These are phyloP conservation scores for Taphrina confusa DNA, from an alignment of 1,139 yeast genomes.

Conservation along the genomic window DNA sequence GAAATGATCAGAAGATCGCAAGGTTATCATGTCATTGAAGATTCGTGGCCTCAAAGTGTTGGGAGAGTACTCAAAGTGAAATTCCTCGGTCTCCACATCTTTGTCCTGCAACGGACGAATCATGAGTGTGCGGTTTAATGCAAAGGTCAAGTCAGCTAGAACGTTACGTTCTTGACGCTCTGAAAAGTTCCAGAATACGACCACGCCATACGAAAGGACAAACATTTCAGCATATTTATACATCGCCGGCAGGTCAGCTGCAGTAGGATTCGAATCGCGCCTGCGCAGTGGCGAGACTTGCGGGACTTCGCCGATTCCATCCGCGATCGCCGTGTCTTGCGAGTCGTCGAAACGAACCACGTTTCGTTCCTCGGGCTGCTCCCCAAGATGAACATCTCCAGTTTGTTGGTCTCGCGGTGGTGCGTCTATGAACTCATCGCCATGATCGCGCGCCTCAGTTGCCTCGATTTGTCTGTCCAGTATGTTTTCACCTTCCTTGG, in stretches of 20 bases:
- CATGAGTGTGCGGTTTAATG: slow-evolving; percentile 55
- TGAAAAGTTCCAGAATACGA: slow-evolving; percentile 95
- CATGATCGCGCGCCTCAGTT: slow-evolving; percentile 33
- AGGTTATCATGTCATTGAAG: slow-evolving; percentile 89
- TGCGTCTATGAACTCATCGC: slow-evolving; percentile 32
- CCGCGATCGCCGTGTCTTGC: slow-evolving; percentile 19
- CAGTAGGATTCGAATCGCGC: slow-evolving; percentile 25
- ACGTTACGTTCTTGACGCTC: slow-evolving; percentile 91
- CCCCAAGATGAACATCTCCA: slow-evolving; percentile 21
- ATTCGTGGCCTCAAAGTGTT: slow-evolving; percentile 83
- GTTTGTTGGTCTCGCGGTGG: slow-evolving; percentile 18
- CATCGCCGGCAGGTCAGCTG: slow-evolving; percentile 35
- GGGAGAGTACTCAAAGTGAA: slow-evolving; percentile 85
- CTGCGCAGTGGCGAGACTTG: not conserved
- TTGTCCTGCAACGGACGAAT: slow-evolving; percentile 80
- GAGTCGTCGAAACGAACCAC: slow-evolving; percentile 1
- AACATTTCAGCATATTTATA: slow-evolving; percentile 52
- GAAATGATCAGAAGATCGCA: slow-evolving; percentile 86
- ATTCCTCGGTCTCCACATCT: slow-evolving; percentile 92
- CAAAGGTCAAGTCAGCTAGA: slow-evolving; percentile 87
- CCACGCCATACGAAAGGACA: slow-evolving; percentile 86
- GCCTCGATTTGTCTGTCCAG: slow-evolving; percentile 32
- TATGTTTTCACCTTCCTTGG: slow-evolving; percentile 26
- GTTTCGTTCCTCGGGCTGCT: not conserved
- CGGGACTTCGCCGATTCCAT: slow-evolving; percentile 7